A percentile compares a stretch with the other conserved stretches of the same genome.
Evolutionary conservation across 352 stramenopile species (phyloP).

Genomic region (Globisporangium parvum): DNA sequence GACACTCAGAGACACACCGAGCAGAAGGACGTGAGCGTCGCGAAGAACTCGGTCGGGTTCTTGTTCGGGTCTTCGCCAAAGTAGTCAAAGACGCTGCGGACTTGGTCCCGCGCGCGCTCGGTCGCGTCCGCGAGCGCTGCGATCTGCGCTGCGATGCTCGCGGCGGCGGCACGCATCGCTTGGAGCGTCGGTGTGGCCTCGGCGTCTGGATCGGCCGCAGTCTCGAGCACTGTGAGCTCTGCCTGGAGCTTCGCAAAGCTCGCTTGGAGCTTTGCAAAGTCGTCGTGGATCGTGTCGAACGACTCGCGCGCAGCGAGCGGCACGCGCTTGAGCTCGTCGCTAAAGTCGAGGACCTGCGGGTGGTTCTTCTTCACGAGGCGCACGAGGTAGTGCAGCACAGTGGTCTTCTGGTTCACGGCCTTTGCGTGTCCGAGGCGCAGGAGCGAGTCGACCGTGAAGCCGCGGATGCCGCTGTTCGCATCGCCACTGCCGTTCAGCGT

Average conservation of each 20-base stretch:
- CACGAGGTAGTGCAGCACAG: constrained; percentile 97
- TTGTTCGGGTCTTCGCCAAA: constrained; percentile 79
- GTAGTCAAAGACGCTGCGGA: constrained; percentile 77
- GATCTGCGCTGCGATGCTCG: constrained; percentile 43
- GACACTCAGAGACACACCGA: constrained; percentile 18
- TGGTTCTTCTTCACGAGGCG: constrained; percentile 96
- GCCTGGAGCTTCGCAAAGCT: constrained; percentile 37
- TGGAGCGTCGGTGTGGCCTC: constrained; percentile 10
- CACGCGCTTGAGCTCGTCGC: constrained; percentile 85
- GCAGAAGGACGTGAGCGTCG: constrained; percentile 80
- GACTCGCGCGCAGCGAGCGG: constrained; percentile 77
- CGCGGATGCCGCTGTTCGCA: constrained; percentile 78
- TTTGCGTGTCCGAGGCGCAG: constrained; percentile 93
- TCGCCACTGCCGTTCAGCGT: constrained; percentile 92
- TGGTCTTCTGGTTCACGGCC: constrained; percentile 96
- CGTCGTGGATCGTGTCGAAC: constrained; percentile 60
- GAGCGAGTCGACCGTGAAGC: constrained; percentile 95
- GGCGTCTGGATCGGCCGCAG: constrained; percentile 14
- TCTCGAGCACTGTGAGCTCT: constrained; percentile 44
- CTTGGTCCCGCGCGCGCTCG: constrained; percentile 36
- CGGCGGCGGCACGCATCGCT: constrained; percentile 27
- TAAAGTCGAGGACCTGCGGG: constrained; percentile 87
- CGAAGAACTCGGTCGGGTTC: constrained; percentile 72
- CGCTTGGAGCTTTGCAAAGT: constrained; percentile 52
- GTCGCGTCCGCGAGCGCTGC: constrained; percentile 31